A percentile compares a stretch with the other conserved stretches of the same genome.
phyloP scores from a whole-genome alignment of 345 rosid species.

The Erodium maritimum region DNA sequence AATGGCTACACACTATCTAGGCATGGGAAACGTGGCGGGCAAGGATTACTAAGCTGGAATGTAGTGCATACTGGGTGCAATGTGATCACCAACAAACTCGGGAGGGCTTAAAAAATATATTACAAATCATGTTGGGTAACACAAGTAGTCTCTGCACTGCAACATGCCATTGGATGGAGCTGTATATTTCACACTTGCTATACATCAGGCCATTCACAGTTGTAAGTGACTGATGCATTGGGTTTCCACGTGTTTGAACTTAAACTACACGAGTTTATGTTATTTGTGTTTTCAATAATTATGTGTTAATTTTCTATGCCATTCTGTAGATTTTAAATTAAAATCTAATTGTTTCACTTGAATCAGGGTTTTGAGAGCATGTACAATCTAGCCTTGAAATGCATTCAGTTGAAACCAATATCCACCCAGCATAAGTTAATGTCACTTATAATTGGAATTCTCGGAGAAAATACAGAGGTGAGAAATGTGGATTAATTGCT shows the following conservation, averaged over 20 bases:
- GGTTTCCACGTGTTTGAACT: not conserved
- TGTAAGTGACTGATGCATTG: conserved; percentile 26
- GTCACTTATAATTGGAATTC: conserved; percentile 63
- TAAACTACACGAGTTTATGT: conserved; percentile 1
- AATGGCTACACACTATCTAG: conserved; percentile 45
- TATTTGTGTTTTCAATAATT: not conserved
- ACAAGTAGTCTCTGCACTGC: conserved; percentile 35
- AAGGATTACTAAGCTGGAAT: conserved; percentile 68
- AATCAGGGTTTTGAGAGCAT: conserved; percentile 83
- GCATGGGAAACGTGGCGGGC: conserved; percentile 96
- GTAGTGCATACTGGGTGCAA: conserved; percentile 78
- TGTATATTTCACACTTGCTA: conserved; percentile 64
- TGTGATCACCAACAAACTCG: conserved; percentile 73
- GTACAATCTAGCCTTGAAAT: conserved; percentile 75
- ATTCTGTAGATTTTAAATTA: conserved; percentile 5
- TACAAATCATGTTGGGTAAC: conserved; percentile 84
- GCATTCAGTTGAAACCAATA: conserved; percentile 59
- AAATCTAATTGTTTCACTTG: conserved; percentile 10
- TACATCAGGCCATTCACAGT: conserved; percentile 78
- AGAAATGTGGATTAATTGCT: conserved; percentile 9
- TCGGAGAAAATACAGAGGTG: conserved; percentile 87
- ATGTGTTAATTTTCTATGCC: not conserved
- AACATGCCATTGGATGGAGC: conserved; percentile 76
- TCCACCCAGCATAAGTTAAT: conserved; percentile 56
- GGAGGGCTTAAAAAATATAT: conserved; percentile 81